These are phyloP conservation scores for Sporothrix humicola DNA, from an alignment of 2,329 filamentous ascomycete genomes.

Conservation along the genomic window DNA sequence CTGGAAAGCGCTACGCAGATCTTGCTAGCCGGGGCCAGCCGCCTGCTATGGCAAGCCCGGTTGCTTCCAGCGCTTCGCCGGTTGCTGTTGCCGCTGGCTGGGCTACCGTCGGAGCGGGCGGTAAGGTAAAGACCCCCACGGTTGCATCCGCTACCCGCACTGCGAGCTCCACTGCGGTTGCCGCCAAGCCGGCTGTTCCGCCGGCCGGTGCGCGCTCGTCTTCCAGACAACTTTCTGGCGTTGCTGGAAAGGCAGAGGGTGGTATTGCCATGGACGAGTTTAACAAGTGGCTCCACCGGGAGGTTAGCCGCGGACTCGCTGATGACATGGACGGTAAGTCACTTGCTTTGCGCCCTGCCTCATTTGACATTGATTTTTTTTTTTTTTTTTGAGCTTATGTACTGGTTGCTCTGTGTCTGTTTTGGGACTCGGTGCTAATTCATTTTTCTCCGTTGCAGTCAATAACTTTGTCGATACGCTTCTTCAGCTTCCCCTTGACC, in stretches of 20 bases:
- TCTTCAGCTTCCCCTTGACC: conserved; percentile 75
- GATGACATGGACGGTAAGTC: conserved; percentile 59
- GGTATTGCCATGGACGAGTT: conserved; percentile 82
- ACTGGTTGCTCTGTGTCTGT: not conserved
- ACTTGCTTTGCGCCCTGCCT: not conserved
- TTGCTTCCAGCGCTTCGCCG: conserved; percentile 46
- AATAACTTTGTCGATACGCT: conserved; percentile 81
- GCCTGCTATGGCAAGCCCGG: conserved; percentile 50
- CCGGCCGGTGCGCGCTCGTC: conserved; percentile 44
- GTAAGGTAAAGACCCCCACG: conserved; percentile 81
- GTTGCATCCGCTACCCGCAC: conserved; percentile 59
- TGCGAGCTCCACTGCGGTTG: conserved; percentile 48
- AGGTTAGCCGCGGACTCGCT: conserved; percentile 75
- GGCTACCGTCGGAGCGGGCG: conserved; percentile 93
- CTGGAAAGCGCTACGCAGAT: conserved; percentile 91
- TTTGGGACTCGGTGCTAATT: not conserved
- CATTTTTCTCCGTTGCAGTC: conserved; percentile 51
- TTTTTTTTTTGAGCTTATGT: not conserved
- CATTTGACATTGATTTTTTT: not conserved
- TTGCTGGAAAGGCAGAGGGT: conserved; percentile 50
- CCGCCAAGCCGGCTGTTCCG: conserved; percentile 50
- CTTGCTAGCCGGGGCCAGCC: conserved; percentile 75
- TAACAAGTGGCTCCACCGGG: conserved; percentile 85
- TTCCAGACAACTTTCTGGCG: conserved; percentile 58
- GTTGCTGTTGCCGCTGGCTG: conserved; percentile 67